Base-by-base conservation (phyloP, 202 grass and related monocot species). In the Alloteropsis angusta region DNA sequence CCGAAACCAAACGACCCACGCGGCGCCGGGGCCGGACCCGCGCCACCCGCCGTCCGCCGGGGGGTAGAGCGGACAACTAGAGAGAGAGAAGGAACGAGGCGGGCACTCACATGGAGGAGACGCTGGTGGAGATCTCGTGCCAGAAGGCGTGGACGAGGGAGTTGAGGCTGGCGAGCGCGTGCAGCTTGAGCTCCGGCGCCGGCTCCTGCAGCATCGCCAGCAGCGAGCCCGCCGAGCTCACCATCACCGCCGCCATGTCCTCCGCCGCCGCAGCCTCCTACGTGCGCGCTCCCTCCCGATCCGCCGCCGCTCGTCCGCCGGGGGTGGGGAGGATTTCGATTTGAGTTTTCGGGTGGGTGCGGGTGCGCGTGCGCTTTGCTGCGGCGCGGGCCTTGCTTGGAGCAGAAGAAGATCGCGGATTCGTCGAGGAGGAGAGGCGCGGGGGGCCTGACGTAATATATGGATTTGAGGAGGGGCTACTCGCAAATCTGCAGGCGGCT, bases 101-200 rank as follows among this genome's bases (percentile, higher is more conserved):
- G 18, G 15, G 21, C 22, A 42, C 93, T 91, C 83, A 97, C 93
- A 97, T 93, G 71, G 85, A 82, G 17, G 90, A 91, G 18, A 97
- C 86, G 79, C 81, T 89, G 71, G 93, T 93, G 82, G 93, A 97
- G 86, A 97, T 97, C 90, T 97, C 93, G 21, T 87, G 93, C 90
- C 90, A 97, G 84, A 91, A 91, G 88, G 90, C 82, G 76, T 89
- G 93, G 71, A 93, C 91, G 58, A 91, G 84, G 65, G 86, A 88
- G 86, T 93, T 91, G 35, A 97, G 88, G 59, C 91, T 91, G 34
- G 83, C 63, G 42, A 97, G 86, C 12, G 93, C 93, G 84, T 93
- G 91, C 10, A 89, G 88, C 88, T 97, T 97, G 43, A 97, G 86
- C 56, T 88, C 91, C 35, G 91, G 73, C 63, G 88, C 88, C 81